Evolutionary conservation across 306 rosid species (phyloP).

Genomic region (Calophaca sinica): DNA sequence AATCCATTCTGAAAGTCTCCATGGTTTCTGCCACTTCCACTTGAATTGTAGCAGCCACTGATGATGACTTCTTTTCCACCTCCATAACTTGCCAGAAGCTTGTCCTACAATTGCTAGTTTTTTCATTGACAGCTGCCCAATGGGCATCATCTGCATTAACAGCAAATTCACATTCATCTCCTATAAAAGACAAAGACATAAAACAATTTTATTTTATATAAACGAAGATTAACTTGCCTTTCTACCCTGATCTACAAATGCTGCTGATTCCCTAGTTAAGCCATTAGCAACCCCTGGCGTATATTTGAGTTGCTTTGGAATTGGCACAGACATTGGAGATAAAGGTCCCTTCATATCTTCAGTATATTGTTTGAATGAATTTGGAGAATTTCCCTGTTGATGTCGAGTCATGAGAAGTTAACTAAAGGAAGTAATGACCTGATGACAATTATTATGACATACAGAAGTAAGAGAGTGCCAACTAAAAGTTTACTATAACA

Average conservation of each 20-base stretch:
- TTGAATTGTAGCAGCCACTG: conserved; percentile 95
- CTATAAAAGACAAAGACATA: conserved; percentile 35
- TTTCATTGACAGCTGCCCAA: conserved; percentile 84
- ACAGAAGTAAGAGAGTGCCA: conserved; percentile 29
- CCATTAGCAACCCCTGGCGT: conserved; percentile 91
- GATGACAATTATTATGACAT: conserved; percentile 32
- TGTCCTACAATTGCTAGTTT: conserved; percentile 85
- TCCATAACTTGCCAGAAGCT: conserved; percentile 92
- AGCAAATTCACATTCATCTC: conserved; percentile 47
- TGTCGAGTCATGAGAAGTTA: conserved; percentile 45
- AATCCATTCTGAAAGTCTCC: conserved; percentile 98
- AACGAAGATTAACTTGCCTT: conserved; percentile 58
- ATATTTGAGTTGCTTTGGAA: conserved; percentile 85
- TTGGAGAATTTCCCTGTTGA: conserved; percentile 73
- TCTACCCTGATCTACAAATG: conserved; percentile 73
- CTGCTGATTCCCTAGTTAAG: conserved; percentile 65
- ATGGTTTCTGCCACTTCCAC: conserved; percentile 99
- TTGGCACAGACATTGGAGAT: conserved; percentile 85
- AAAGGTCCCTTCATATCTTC: conserved; percentile 75
- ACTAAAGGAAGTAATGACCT: conserved; percentile 11
- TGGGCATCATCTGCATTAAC: conserved; percentile 82
- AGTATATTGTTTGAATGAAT: conserved; percentile 66
- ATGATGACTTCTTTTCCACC: conserved; percentile 99
- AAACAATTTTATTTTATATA: conserved; percentile 11
- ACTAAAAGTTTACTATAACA: conserved; percentile 8